Conservation (phyloP, 805 yeast genomes). For the Starmerella ratchasimensis region DNA sequence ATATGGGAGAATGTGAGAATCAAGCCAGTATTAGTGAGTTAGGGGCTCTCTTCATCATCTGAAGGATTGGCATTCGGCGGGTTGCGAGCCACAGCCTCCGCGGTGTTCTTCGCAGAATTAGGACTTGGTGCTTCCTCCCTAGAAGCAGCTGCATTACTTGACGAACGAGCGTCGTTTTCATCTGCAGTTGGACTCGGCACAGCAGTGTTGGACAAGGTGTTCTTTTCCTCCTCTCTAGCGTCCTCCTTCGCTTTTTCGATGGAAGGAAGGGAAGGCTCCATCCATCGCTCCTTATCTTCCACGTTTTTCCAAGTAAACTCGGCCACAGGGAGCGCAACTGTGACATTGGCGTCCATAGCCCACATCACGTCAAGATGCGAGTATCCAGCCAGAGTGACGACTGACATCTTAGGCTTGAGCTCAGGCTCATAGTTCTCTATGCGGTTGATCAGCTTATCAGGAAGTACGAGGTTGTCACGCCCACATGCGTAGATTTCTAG, state of each 20-base stretch:
- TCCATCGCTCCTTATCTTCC: conserved; percentile 6
- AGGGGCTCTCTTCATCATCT: no score
- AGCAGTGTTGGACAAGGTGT: background rate
- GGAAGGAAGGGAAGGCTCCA: background rate
- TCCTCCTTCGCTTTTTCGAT: no score
- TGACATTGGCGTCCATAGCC: conserved; percentile 65
- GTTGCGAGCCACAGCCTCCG: no score
- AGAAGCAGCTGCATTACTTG: no score
- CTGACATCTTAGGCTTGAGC: conserved; percentile 11
- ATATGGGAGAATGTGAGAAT: no score
- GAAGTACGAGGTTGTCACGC: conserved; percentile 66
- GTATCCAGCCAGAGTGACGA: conserved; percentile 43
- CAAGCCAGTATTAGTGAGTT: no score
- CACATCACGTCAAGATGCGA: conserved; percentile 86
- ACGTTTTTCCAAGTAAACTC: conserved; percentile 21
- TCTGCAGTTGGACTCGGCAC: background rate
- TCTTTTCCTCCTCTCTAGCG: no score
- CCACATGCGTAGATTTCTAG: conserved; percentile 58
- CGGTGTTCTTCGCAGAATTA: no score
- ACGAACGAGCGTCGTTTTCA: no score
- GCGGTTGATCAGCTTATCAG: conserved; percentile 50
- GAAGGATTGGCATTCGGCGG: no score
- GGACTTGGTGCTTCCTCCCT: no score
- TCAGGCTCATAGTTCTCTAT: conserved; percentile 42
- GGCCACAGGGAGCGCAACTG: conserved; percentile 40